These are phyloP conservation scores for Mycotypha africana DNA, from an alignment of 371 early-diverging fungal species.

Conservation along the genomic window DNA sequence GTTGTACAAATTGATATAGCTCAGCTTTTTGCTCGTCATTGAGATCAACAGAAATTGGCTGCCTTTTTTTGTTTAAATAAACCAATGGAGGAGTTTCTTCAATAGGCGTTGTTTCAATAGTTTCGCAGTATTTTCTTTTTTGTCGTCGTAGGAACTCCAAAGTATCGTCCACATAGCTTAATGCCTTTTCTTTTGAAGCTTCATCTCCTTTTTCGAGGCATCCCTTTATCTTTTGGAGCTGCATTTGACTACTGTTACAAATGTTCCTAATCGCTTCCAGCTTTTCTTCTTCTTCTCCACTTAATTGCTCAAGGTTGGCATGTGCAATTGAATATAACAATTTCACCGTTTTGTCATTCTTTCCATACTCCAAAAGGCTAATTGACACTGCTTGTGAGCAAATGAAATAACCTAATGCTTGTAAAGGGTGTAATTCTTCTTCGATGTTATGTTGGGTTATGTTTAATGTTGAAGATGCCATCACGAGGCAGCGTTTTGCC, in stretches of 20 bases:
- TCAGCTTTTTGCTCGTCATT: slow-evolving; percentile 6
- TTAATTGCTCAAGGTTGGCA: slow-evolving; percentile 9
- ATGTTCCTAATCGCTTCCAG: slow-evolving; percentile 13
- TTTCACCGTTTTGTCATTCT: slow-evolving; percentile 4
- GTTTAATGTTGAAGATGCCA: slow-evolving; percentile 6
- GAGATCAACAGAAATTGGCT: slow-evolving; percentile 6
- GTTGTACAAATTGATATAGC: slow-evolving; percentile 13
- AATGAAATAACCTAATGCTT: slow-evolving; percentile 6
- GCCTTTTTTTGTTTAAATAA: slow-evolving; percentile 11
- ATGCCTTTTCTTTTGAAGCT: slow-evolving; percentile 14
- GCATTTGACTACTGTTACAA: slow-evolving; percentile 12
- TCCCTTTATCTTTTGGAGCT: slow-evolving; percentile 11
- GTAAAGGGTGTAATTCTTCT: slow-evolving; percentile 8
- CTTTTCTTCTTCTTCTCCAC: slow-evolving; percentile 12
- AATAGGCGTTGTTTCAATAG: slow-evolving; percentile 9
- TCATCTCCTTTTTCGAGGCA: slow-evolving; percentile 14
- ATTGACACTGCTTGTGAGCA: slow-evolving; percentile 11
- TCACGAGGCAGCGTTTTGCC: slow-evolving; percentile 4
- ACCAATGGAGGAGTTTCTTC: slow-evolving; percentile 14
- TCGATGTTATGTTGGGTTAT: slow-evolving; percentile 4
- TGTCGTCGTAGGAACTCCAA: slow-evolving; percentile 12
- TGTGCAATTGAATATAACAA: slow-evolving; percentile 12
- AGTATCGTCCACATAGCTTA: slow-evolving; percentile 15
- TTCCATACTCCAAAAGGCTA: slow-evolving; percentile 8
- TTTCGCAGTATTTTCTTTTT: slow-evolving; percentile 18